Base-by-base conservation (phyloP, 768 basidiomycete species). In the Dioszegia aurantiaca region DNA sequence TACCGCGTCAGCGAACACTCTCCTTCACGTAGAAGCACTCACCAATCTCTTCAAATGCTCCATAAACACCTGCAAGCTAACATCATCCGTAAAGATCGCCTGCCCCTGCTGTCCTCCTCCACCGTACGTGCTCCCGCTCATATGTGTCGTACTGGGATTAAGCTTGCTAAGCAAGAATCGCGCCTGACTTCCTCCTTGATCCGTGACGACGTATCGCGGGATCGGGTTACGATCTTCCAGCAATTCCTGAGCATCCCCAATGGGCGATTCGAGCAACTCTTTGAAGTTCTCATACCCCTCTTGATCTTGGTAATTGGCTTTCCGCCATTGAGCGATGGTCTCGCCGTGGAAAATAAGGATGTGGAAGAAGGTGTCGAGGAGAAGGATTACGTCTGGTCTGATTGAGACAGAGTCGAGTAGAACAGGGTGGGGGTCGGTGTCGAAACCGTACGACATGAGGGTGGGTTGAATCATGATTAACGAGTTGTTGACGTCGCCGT, bases 381-480 rank as follows among this genome's bases (percentile, higher is more conserved):
- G 84, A 28, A 99, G 85, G 71, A 99, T 86, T 61, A 93, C 90
- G 70, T 98, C 95, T 42, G 89, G 88, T 77, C 94, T 92, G 79
- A 98, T 97, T 47, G 94, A 98, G 43, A 99, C 86, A 52, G 90
- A 93, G 80, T 99, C 95, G 30, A 99, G 85, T 19, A 99, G 81
- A 30, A 98, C 94, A 17, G 95, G 95, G 67, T 92, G 89, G 14
- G 95, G 87, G 2, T 85, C 83, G 30, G 68, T 67, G 73, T 99
- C 95, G 74, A 98, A 88, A 8, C 88, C 87, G 78, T 98, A 99
- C 2, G 92, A 93, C 93, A 98, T 98, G 49, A 99, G 84, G 8
- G 95, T 99, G 2, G 95, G 95, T 77, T 99, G 95, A 49, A 99
- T 99, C 95, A 98, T 98, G 78, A 98, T 95, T 58, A 99, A 80